These are phyloP conservation scores for Backusella parvicylindrica DNA, from an alignment of 192 early-diverging fungal species.

Conservation along the genomic window DNA sequence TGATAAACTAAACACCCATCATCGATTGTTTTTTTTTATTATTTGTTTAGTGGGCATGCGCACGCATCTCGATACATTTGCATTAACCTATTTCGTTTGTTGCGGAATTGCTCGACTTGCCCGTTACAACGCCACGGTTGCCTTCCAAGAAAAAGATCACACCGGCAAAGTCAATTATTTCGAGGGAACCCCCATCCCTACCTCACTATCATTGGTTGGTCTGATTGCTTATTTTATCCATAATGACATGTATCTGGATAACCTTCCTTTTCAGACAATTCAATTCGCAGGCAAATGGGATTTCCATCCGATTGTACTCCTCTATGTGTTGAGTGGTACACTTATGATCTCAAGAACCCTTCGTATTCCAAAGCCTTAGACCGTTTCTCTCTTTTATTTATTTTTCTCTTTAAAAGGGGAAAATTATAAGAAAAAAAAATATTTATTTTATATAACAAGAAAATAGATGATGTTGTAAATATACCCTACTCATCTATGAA, in stretches of 20 bases:
- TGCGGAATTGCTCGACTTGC: slow-evolving; percentile 85
- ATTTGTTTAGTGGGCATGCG: slow-evolving; percentile 69
- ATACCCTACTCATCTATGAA: no score
- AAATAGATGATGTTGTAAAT: not conserved
- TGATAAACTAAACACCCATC: not conserved
- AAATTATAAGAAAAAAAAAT: not conserved
- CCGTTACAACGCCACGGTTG: slow-evolving; percentile 87
- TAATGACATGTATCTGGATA: slow-evolving; percentile 32
- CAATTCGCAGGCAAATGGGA: slow-evolving; percentile 57
- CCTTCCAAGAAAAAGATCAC: slow-evolving; percentile 67
- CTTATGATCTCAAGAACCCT: slow-evolving; percentile 77
- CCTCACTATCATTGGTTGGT: slow-evolving; percentile 64
- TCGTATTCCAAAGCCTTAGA: slow-evolving; percentile 72
- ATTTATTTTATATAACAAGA: not conserved
- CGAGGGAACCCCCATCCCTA: slow-evolving; percentile 91
- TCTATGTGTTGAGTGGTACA: slow-evolving; percentile 77
- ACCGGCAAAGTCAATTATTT: slow-evolving; percentile 80
- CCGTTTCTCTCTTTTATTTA: no score
- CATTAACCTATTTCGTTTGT: slow-evolving; percentile 83
- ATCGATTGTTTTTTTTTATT: not conserved
- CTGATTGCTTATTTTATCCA: slow-evolving; percentile 61
- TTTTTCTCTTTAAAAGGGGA: no score
- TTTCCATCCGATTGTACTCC: slow-evolving; percentile 76
- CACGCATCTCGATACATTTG: slow-evolving; percentile 69
- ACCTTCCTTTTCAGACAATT: slow-evolving; percentile 56